A percentile compares a stretch with the other conserved stretches of the same genome.
These are phyloP conservation scores for Immersiella caudata DNA, from an alignment of 495 filamentous ascomycete species.

Conservation along the genomic window DNA sequence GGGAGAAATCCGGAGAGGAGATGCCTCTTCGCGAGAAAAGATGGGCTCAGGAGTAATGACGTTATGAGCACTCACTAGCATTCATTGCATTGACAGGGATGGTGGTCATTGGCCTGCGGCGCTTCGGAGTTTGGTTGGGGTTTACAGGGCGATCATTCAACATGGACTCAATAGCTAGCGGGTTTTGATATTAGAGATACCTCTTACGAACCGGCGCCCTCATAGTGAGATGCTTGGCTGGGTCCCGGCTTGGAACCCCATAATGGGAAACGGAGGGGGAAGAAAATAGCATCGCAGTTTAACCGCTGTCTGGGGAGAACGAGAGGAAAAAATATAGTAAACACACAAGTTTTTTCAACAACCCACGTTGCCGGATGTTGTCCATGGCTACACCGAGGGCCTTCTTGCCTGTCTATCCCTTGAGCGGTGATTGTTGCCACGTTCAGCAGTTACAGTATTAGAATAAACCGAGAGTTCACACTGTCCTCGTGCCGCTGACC, in stretches of 20 bases:
- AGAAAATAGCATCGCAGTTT: background rate
- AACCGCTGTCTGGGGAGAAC: background rate
- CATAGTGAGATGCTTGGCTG: background rate
- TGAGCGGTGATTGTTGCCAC: no score
- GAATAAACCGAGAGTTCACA: no score
- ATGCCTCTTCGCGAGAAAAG: constrained; percentile 75
- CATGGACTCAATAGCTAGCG: constrained; percentile 10
- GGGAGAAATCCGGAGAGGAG: constrained; percentile 59
- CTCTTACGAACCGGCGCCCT: background rate
- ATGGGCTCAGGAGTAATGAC: constrained; percentile 66
- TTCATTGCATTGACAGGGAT: constrained; percentile 8
- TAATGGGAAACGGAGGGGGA: background rate
- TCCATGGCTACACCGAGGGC: no score
- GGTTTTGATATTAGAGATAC: background rate
- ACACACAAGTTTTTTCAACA: constrained; percentile 16
- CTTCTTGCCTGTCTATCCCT: no score
- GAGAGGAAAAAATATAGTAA: constrained; percentile 3
- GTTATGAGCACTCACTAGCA: constrained; percentile 10
- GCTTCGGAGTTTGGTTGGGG: constrained; percentile 4
- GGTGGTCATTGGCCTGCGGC: background rate
- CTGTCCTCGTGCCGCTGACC: no score
- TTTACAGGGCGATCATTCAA: constrained; percentile 20
- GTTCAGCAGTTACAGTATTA: no score
- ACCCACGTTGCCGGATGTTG: background rate
- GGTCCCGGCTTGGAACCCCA: background rate